A percentile compares a stretch with the other conserved stretches of the same genome.
phyloP scores from a whole-genome alignment of 192 early-diverging fungal genomes.

The Podila horticola region DNA sequence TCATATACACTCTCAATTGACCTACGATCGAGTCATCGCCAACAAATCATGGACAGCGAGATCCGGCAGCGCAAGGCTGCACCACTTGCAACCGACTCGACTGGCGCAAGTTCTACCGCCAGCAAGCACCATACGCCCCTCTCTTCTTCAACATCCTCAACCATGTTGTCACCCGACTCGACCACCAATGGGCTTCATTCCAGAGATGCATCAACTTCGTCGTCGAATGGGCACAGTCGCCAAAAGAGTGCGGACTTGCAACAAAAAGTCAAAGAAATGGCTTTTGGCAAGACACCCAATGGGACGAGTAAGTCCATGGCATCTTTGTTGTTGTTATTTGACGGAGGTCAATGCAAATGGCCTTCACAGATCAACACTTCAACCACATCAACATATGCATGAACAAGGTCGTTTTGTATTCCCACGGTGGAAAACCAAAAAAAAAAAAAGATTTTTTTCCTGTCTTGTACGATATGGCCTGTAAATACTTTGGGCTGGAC shows the following conservation, averaged over 20 bases:
- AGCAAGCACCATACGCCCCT: slow-evolving; percentile 17
- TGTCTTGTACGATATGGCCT: no score
- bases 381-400: no score
- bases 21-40: neutral
- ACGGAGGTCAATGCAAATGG: no score
- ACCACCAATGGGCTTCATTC: neutral
- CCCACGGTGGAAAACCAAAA: no score
- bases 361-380: no score
- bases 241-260: slow-evolving; percentile 7
- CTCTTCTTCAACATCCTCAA: neutral
- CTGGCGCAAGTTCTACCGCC: slow-evolving; percentile 19
- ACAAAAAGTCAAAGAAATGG: slow-evolving; percentile 5
- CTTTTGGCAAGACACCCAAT: slow-evolving; percentile 46
- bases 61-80: slow-evolving; percentile 33
- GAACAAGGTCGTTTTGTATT: no score
- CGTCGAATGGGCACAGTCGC: neutral
- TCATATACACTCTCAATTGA: neutral
- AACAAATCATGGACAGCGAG: slow-evolving; percentile 30
- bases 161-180: neutral
- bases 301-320: slow-evolving; percentile 33
- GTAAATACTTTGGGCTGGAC: no score
- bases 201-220: no score
- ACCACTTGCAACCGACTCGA: neutral
- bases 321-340: neutral
- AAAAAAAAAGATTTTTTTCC: no score